Evolutionary conservation across 495 filamentous ascomycete species (phyloP).

Genomic region (Neurospora sp.): DNA sequence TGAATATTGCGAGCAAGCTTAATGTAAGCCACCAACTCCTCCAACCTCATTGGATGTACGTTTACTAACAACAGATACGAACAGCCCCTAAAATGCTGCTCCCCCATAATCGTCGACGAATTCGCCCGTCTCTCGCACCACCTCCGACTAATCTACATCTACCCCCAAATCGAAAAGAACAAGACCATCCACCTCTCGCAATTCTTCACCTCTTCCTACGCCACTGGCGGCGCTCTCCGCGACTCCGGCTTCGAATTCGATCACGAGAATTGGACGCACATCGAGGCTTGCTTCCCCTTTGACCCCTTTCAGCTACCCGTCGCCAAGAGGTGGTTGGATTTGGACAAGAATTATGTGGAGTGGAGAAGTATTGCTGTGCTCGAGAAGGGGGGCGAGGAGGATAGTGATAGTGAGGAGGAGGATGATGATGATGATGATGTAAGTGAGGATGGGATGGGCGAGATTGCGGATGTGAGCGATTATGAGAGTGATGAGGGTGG

Average conservation of each 20-base stretch:
- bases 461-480: conserved; percentile 25
- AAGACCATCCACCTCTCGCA: conserved; percentile 66
- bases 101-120: conserved; percentile 78
- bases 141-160: conserved; percentile 59
- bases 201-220: conserved; percentile 37
- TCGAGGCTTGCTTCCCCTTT: conserved; percentile 94
- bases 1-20: conserved; percentile 71
- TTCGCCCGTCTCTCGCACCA: conserved; percentile 81
- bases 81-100: conserved; percentile 81
- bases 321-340: conserved; percentile 63
- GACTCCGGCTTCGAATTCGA: conserved; percentile 54
- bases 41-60: not conserved
- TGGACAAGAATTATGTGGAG: conserved; percentile 72
- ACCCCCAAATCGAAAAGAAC: conserved; percentile 79
- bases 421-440: conserved; percentile 27
- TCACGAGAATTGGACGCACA: conserved; percentile 60
- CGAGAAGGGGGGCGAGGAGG: conserved; percentile 34
- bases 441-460: conserved; percentile 30
- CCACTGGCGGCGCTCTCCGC: conserved; percentile 41
- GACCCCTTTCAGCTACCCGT: conserved; percentile 85
- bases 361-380: conserved; percentile 75
- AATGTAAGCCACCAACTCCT: conserved; percentile 37
- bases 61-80: not conserved
- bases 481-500: conserved; percentile 43
- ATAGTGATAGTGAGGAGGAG: conserved; percentile 37